A percentile compares a stretch with the other conserved stretches of the same genome.
These are phyloP conservation scores for Leishmania braziliensis DNA, from an alignment of 208 protist species.

Conservation along the genomic window DNA sequence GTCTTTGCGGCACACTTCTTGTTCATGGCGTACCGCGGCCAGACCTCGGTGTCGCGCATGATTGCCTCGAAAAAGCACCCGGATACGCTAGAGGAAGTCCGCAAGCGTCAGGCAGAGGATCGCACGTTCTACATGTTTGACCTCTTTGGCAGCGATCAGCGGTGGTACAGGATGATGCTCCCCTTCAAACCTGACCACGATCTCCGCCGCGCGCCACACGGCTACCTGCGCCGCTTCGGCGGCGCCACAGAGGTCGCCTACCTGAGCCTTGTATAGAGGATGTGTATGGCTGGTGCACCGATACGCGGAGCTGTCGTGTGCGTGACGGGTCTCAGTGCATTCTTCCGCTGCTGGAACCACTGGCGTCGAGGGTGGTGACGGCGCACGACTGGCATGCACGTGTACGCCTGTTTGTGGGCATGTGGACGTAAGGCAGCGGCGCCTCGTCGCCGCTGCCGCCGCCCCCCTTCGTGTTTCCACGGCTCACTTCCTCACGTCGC, in stretches of 20 bases:
- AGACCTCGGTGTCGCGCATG: constrained; percentile 60
- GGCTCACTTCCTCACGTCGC: background rate
- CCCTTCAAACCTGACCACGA: constrained; percentile 48
- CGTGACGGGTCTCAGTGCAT: background rate
- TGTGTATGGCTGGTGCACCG: background rate
- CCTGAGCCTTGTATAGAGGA: constrained; percentile 6
- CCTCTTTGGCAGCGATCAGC: constrained; percentile 59
- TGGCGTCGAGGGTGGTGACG: background rate
- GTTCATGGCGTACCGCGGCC: constrained; percentile 48
- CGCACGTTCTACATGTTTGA: constrained; percentile 45
- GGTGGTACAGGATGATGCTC: constrained; percentile 60
- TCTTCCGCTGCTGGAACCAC: background rate
- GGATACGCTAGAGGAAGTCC: constrained; percentile 20
- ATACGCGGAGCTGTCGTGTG: background rate
- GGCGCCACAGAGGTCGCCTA: constrained; percentile 4
- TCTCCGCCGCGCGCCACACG: constrained; percentile 18
- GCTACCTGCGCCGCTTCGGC: constrained; percentile 24
- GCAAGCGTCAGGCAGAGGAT: constrained; percentile 24
- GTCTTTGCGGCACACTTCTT: constrained; percentile 52
- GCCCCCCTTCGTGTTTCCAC: background rate
- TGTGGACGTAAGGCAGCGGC: background rate
- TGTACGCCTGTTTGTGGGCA: background rate
- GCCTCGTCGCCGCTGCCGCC: background rate
- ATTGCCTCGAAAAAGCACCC: constrained; percentile 25
- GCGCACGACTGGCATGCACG: background rate